These are phyloP conservation scores for Strobilomyces echinocephalus DNA, from an alignment of 768 basidiomycete genomes.

Conservation along the genomic window DNA sequence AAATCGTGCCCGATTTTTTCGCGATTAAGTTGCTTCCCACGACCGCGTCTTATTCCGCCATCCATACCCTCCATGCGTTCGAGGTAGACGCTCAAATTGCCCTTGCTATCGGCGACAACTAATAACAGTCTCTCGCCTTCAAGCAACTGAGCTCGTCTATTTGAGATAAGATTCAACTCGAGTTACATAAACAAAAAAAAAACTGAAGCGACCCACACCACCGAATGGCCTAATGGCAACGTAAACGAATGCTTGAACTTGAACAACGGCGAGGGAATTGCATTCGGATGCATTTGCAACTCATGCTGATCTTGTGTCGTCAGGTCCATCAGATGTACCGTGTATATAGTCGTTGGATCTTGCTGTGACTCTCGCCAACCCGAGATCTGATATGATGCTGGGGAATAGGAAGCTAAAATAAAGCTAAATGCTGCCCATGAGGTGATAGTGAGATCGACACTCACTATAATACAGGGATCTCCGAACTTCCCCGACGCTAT, in stretches of 20 bases:
- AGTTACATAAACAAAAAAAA: background rate
- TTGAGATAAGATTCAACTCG: background rate
- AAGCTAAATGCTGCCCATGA: background rate
- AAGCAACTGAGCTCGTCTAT: constrained; percentile 39
- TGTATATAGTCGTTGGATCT: constrained; percentile 16
- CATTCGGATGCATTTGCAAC: constrained; percentile 21
- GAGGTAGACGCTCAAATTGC: constrained; percentile 36
- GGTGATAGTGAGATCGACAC: background rate
- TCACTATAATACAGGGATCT: background rate
- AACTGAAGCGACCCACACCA: constrained; percentile 9
- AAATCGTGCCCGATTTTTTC: constrained; percentile 45
- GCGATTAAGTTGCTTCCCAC: constrained; percentile 34
- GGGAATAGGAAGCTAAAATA: background rate
- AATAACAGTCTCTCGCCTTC: constrained; percentile 39
- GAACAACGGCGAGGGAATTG: constrained; percentile 23
- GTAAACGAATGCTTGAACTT: constrained; percentile 12
- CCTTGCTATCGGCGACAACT: constrained; percentile 34
- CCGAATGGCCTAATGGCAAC: constrained; percentile 16
- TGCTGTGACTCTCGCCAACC: constrained; percentile 9
- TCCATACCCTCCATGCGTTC: constrained; percentile 33
- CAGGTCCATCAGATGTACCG: constrained; percentile 26
- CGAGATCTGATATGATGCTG: background rate
- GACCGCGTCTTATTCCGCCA: constrained; percentile 24
- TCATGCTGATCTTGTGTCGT: constrained; percentile 27
- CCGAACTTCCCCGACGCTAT: background rate